Evolutionary conservation across 169 alveolate genomes (phyloP).

Genomic region (Ichthyophthirius multifiliis): DNA sequence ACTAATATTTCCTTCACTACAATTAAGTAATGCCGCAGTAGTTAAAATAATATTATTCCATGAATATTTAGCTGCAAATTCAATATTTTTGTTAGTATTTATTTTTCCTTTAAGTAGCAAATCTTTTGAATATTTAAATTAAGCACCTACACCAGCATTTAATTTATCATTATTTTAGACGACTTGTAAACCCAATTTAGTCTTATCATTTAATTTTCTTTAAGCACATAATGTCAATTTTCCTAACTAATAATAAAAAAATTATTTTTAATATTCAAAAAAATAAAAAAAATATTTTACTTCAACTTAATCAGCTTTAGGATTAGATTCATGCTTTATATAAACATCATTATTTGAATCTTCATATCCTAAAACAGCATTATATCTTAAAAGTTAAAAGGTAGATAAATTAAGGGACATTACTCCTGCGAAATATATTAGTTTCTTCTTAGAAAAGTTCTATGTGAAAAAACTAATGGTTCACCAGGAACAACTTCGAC

Average conservation of each 20-base stretch:
- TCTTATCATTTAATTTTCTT: no score
- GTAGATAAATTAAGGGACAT: background rate
- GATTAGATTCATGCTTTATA: conserved; percentile 5
- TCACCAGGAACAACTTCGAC: background rate
- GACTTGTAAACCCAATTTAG: background rate
- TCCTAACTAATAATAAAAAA: no score
- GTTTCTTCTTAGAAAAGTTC: background rate
- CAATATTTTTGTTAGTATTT: background rate
- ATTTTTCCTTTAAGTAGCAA: background rate
- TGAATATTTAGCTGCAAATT: background rate
- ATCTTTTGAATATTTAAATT: background rate
- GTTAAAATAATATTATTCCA: background rate
- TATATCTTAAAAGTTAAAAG: background rate
- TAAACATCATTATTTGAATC: background rate
- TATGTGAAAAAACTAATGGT: background rate
- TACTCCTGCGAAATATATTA: background rate
- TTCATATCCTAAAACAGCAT: background rate
- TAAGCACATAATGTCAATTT: no score
- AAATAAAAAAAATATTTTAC: no score
- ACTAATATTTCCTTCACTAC: background rate
- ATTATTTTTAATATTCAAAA: no score
- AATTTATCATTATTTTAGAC: background rate
- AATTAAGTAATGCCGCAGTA: background rate
- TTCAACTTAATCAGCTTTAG: background rate
- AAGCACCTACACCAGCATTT: background rate